phyloP scores from a whole-genome alignment of 345 rosid genomes.

The Eucalyptus brandiana region DNA sequence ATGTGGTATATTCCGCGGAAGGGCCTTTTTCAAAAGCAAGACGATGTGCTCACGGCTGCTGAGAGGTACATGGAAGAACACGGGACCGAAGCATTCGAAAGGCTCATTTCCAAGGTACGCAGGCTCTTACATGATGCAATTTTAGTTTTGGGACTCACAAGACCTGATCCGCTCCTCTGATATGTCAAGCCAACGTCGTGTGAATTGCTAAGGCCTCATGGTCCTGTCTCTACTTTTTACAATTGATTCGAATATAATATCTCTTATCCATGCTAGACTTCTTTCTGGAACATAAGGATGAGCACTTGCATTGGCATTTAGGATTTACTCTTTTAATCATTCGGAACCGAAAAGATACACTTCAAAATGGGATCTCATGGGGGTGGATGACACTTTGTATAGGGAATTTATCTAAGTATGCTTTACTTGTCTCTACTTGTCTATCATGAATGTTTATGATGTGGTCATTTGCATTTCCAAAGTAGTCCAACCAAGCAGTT shows the following conservation, averaged over 20 bases:
- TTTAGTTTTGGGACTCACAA: not conserved
- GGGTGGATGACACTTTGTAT: not conserved
- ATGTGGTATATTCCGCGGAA: slow-evolving; percentile 76
- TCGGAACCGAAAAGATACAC: not conserved
- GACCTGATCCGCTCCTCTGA: not conserved
- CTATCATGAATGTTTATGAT: not conserved
- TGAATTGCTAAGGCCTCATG: not conserved
- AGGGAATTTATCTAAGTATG: not conserved
- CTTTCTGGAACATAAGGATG: not conserved
- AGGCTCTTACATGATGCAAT: not conserved
- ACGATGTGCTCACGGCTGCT: slow-evolving; percentile 65
- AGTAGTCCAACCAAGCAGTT: not conserved
- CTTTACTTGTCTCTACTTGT: not conserved
- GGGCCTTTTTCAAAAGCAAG: slow-evolving; percentile 31
- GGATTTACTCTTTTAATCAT: not conserved
- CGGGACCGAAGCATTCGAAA: slow-evolving; percentile 44
- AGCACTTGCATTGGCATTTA: not conserved
- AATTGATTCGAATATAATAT: not conserved
- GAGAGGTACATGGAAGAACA: slow-evolving; percentile 56
- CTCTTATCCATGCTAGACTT: not conserved
- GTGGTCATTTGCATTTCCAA: not conserved
- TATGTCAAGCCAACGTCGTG: not conserved
- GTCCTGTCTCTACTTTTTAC: not conserved
- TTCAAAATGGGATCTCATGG: not conserved
- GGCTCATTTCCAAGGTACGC: slow-evolving; percentile 38